phyloP scores from a whole-genome alignment of 306 rosid genomes.

The Arachis hypogaea region DNA sequence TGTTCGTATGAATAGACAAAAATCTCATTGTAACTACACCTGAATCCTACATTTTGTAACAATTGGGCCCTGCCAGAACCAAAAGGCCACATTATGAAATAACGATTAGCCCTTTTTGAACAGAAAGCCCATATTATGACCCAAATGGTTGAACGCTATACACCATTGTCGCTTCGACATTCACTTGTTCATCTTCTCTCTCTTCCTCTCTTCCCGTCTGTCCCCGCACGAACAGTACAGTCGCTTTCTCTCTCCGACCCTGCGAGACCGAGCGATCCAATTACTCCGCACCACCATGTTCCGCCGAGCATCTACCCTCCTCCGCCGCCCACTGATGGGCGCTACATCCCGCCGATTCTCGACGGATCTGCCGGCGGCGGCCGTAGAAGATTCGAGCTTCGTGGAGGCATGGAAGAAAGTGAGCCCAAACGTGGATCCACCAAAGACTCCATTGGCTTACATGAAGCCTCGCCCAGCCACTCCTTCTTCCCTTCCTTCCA shows the following conservation, averaged over 20 bases:
- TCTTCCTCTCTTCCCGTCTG: not conserved
- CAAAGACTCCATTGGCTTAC: constrained; percentile 71
- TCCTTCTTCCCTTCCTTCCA: constrained; percentile 73
- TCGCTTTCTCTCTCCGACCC: constrained; percentile 61
- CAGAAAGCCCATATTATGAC: too few relatives aligned
- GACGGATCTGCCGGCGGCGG: constrained; percentile 57
- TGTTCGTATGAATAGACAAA: too few relatives aligned
- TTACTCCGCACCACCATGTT: constrained; percentile 53
- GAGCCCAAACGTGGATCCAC: constrained; percentile 71
- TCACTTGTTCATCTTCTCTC: not conserved
- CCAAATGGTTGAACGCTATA: too few relatives aligned
- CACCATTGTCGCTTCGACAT: not conserved
- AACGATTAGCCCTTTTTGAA: too few relatives aligned
- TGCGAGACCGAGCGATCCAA: constrained; percentile 94
- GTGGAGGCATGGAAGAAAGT: constrained; percentile 75
- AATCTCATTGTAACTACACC: too few relatives aligned
- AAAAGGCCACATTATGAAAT: too few relatives aligned
- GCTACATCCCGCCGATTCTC: constrained; percentile 59
- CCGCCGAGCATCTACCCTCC: constrained; percentile 67
- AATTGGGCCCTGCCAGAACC: too few relatives aligned
- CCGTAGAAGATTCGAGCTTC: constrained; percentile 46
- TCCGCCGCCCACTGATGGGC: constrained; percentile 44
- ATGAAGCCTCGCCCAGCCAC: constrained; percentile 74
- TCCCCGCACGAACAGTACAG: not conserved
- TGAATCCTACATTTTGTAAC: too few relatives aligned